Conservation (phyloP, 2,329 filamentous ascomycete species). For the Calonectria multiphialidica region DNA sequence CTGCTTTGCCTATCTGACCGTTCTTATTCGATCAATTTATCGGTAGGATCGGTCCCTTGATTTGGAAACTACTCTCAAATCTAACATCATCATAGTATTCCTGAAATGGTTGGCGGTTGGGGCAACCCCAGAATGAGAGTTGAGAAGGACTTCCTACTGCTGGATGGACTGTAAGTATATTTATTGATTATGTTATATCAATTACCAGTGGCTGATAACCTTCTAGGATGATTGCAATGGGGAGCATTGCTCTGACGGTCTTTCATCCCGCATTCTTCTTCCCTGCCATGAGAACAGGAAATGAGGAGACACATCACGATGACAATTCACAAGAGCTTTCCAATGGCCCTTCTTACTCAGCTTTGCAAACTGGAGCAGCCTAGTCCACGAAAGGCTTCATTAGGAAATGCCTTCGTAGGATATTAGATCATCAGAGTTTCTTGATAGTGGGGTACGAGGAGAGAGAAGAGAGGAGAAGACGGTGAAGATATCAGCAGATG, state of each 20-base stretch:
- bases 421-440: not conserved
- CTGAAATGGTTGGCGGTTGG: slow-evolving; percentile 74
- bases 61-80: no score
- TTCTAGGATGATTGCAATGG: not conserved
- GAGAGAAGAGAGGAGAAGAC: no score
- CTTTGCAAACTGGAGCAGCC: not conserved
- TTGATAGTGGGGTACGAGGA: no score
- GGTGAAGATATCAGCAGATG: no score
- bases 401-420: not conserved
- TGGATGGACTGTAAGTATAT: slow-evolving; percentile 57
- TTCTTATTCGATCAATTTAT: slow-evolving; percentile 7
- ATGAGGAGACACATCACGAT: not conserved
- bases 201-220: not conserved
- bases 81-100: slow-evolving; percentile 55
- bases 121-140: slow-evolving; percentile 65
- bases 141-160: slow-evolving; percentile 65
- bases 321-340: not conserved
- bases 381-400: no score
- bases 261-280: slow-evolving; percentile 11
- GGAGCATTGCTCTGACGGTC: not conserved
- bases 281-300: not conserved
- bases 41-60: not conserved
- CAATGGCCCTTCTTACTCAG: not conserved
- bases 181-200: not conserved
- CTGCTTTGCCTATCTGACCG: not conserved